Evolutionary conservation across 2,329 filamentous ascomycete species (phyloP), one percentile per base, ranked within the genome.

Genomic region (Alternaria sp.): DNA sequence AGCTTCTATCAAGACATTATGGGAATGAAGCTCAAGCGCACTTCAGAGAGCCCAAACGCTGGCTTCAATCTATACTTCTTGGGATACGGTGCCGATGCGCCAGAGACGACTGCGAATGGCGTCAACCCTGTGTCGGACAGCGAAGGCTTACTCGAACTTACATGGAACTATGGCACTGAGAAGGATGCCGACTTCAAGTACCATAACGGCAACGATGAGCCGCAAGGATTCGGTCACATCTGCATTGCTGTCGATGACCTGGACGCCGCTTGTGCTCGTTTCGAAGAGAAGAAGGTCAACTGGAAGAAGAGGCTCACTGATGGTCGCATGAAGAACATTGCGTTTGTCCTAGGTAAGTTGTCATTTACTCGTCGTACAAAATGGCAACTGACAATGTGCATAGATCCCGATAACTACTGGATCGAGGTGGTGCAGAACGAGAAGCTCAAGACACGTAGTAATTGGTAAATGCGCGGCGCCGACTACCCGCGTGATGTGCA

Each of bases 221-320:
- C 94, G 0, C 93, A 97, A 78, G 95, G 95, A 1, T 98, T 97
- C 68, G 94, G 94, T 0, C 94, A 97, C 74, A 93, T 97, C 63
- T 96, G 93, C 75, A 82, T 98, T 54, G 85, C 90, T 1, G 94
- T 97, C 12, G 94, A 98, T 75, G 88, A 96, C 75, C 76, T 98
- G n/a, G 89, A 95, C 54, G 90, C 91, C 7, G 94, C 95, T 9
- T 97, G 94, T 80, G 82, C 89, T 74, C 87, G 94, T 14, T 94
- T 98, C 69, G 95, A 98, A 77, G 87, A 88, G 56, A 82, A 92
- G 74, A 87, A 90, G 6, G 91, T 94, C 56, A 89, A 86, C 79
- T 99, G 93, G 92, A 97, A 97, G 88, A 98, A 98, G 88, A 86
- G 92, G 66, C 85, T 98, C 63, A 96, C 92, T 2, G 94, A 98